Conservation (phyloP, 257 asterid genomes). For the Anisodus acutangulus region DNA sequence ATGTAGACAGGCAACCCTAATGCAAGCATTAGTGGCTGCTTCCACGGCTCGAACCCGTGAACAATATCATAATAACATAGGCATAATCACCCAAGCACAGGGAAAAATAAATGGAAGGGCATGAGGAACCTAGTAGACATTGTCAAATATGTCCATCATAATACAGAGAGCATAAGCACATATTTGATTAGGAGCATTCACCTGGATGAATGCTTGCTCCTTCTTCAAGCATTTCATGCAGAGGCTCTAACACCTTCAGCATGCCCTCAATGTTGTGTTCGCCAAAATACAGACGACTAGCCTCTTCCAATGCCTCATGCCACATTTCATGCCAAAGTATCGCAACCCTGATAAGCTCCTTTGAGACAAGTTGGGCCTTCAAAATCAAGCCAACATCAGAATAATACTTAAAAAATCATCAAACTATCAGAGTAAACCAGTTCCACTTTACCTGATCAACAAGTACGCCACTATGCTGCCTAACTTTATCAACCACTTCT, state of each 20-base stretch:
- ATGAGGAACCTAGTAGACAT: constrained; percentile 1
- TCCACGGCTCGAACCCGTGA: too few relatives aligned
- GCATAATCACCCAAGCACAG: constrained; percentile 5
- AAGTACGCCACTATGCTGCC: constrained; percentile 92
- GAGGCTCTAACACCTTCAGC: constrained; percentile 90
- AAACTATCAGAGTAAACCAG: constrained; percentile 36
- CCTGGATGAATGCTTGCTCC: constrained; percentile 98
- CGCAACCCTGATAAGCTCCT: constrained; percentile 96
- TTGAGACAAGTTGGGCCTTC: constrained; percentile 98
- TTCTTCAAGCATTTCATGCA: constrained; percentile 85
- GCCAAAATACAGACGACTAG: constrained; percentile 97
- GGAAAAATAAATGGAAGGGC: not conserved
- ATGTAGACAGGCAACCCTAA: too few relatives aligned
- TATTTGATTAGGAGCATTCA: constrained; percentile 33
- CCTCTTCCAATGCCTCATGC: constrained; percentile 99
- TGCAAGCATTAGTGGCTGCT: too few relatives aligned
- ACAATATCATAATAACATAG: not conserved
- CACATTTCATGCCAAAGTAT: constrained; percentile 99
- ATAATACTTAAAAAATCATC: not conserved
- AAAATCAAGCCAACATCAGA: constrained; percentile 34
- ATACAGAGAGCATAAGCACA: constrained; percentile 18
- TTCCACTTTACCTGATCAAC: constrained; percentile 79
- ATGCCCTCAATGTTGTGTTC: constrained; percentile 97
- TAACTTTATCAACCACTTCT: constrained; percentile 96
- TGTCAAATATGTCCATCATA: not conserved